Evolutionary conservation across 345 rosid species (phyloP).

Genomic region (Pistacia integerrima): DNA sequence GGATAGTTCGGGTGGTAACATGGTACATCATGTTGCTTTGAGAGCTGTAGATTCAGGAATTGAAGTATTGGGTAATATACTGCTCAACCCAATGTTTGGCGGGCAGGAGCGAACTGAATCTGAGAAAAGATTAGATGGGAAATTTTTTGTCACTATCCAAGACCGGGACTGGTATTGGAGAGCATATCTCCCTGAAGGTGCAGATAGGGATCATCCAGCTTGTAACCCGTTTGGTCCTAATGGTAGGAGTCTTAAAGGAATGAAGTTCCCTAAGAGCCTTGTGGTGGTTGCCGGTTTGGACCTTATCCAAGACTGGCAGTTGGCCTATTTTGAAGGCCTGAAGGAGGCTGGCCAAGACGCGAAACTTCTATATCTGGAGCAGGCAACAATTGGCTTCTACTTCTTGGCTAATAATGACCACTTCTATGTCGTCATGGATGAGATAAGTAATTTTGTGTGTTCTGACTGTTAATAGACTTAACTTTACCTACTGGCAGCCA

Average conservation of each 20-base stretch:
- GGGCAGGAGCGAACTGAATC: slow-evolving; percentile 83
- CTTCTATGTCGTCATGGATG: slow-evolving; percentile 76
- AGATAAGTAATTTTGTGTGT: slow-evolving; percentile 66
- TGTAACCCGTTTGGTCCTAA: slow-evolving; percentile 83
- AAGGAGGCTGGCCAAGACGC: slow-evolving; percentile 70
- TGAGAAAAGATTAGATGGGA: slow-evolving; percentile 77
- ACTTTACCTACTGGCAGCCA: slow-evolving; percentile 34
- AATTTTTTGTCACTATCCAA: slow-evolving; percentile 67
- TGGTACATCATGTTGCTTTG: slow-evolving; percentile 76
- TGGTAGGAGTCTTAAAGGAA: slow-evolving; percentile 53
- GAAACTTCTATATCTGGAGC: slow-evolving; percentile 62
- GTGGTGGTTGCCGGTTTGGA: slow-evolving; percentile 93
- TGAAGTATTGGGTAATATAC: slow-evolving; percentile 62
- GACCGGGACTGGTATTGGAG: slow-evolving; percentile 96
- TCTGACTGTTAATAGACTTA: slow-evolving; percentile 36
- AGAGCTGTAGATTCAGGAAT: slow-evolving; percentile 69
- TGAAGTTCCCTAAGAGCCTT: slow-evolving; percentile 74
- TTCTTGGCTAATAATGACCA: slow-evolving; percentile 76
- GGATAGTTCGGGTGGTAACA: slow-evolving; percentile 95
- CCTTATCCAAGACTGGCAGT: slow-evolving; percentile 81
- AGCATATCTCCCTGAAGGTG: slow-evolving; percentile 82
- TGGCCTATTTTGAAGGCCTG: slow-evolving; percentile 72
- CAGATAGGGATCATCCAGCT: slow-evolving; percentile 85
- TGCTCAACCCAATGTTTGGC: slow-evolving; percentile 91
- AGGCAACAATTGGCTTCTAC: slow-evolving; percentile 90